phyloP scores from a whole-genome alignment of 495 filamentous ascomycete species.

The Apodospora peruviana region DNA sequence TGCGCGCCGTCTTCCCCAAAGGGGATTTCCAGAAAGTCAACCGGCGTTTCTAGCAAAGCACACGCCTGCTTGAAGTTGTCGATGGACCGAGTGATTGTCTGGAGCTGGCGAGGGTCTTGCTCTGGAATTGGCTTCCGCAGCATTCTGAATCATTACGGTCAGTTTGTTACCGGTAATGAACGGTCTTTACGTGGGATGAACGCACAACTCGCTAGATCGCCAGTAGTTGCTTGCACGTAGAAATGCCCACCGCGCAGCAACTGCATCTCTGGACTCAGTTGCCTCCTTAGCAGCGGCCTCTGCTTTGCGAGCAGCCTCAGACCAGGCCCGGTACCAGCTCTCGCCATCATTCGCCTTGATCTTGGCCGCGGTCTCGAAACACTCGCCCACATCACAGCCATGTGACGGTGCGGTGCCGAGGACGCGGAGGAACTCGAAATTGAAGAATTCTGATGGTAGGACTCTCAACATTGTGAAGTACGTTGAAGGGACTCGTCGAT shows the following conservation, averaged over 20 bases:
- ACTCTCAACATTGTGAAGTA: background rate
- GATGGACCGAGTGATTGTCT: background rate
- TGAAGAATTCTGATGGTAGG: conserved; percentile 26
- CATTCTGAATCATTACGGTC: background rate
- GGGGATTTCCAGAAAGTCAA: conserved; percentile 30
- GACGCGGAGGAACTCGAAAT: conserved; percentile 43
- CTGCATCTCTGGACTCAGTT: conserved; percentile 11
- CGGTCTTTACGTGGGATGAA: no score
- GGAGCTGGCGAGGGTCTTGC: background rate
- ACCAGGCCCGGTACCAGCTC: conserved; percentile 34
- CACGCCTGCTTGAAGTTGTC: background rate
- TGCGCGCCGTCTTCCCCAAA: conserved; percentile 22
- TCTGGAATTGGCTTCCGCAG: background rate
- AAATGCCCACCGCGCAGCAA: conserved; percentile 23
- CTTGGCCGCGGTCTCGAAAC: conserved; percentile 28
- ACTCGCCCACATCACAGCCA: conserved; percentile 39
- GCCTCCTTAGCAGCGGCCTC: conserved; percentile 31
- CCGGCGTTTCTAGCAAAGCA: background rate
- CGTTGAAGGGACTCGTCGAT: no score
- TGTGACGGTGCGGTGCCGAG: conserved; percentile 30
- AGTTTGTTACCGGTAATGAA: no score
- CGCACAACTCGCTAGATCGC: conserved; percentile 19
- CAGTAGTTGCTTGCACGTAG: conserved; percentile 39
- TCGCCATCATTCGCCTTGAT: conserved; percentile 37
- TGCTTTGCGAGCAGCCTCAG: conserved; percentile 19